These are phyloP conservation scores for Wickerhamiella sorbophila DNA, from an alignment of 805 yeast species.

Conservation along the genomic window DNA sequence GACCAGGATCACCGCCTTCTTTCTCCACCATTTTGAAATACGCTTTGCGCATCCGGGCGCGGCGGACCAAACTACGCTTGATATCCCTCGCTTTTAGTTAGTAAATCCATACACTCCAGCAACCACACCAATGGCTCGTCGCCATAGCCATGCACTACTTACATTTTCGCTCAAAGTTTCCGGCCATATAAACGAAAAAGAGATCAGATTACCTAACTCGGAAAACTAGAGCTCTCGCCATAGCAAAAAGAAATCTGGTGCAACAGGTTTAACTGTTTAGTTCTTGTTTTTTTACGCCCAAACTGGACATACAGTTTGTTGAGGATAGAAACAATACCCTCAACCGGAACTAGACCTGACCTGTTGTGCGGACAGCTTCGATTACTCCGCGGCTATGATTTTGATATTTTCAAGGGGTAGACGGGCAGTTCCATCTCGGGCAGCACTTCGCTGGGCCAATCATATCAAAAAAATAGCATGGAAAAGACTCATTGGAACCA, in stretches of 20 bases:
- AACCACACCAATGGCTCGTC: too few relatives aligned
- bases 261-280: not conserved
- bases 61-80: slow-evolving; percentile 58
- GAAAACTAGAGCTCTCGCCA: not conserved
- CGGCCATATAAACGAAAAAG: slow-evolving; percentile 4
- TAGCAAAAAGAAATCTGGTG: not conserved
- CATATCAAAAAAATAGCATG: too few relatives aligned
- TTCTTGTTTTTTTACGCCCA: not conserved
- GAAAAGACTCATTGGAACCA: too few relatives aligned
- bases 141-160: too few relatives aligned
- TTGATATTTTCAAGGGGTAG: not conserved
- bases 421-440: not conserved
- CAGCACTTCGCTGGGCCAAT: too few relatives aligned
- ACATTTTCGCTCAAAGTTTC: slow-evolving; percentile 23
- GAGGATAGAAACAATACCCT: too few relatives aligned
- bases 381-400: not conserved
- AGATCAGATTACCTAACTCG: not conserved
- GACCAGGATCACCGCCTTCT: slow-evolving; percentile 48
- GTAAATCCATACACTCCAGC: slow-evolving; percentile 2
- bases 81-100: slow-evolving; percentile 45
- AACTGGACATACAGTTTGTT: too few relatives aligned
- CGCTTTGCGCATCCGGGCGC: slow-evolving; percentile 66
- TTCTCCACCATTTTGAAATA: slow-evolving; percentile 67
- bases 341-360: too few relatives aligned
- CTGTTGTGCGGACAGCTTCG: not conserved